A percentile compares a stretch with the other conserved stretches of the same genome.
Evolutionary conservation across 2,329 filamentous ascomycete species (phyloP).

Genomic region (Cladosporium sp.): DNA sequence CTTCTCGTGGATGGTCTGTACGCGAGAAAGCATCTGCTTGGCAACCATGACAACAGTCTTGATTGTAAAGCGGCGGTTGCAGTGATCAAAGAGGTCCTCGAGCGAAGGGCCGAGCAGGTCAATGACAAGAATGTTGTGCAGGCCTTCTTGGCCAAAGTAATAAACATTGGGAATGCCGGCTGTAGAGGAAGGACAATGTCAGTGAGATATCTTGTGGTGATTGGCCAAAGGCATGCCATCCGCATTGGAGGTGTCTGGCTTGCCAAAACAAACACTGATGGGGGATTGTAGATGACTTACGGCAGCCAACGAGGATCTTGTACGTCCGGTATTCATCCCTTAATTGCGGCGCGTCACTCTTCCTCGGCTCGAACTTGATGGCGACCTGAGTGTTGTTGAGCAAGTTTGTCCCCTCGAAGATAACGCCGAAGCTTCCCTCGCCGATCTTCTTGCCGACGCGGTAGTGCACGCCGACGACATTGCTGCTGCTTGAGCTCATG

Average conservation of each 20-base stretch:
- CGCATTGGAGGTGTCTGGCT: not conserved
- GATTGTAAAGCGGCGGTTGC: conserved; percentile 87
- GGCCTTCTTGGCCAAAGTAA: conserved; percentile 96
- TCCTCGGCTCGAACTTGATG: conserved; percentile 99
- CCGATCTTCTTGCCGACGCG: conserved; percentile 99
- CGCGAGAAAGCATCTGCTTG: conserved; percentile 96
- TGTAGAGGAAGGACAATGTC: conserved; percentile 36
- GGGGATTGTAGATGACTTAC: conserved; percentile 63
- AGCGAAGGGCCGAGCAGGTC: conserved; percentile 91
- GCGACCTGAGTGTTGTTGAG: conserved; percentile 99
- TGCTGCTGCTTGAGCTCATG: conserved; percentile 87
- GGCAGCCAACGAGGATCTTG: conserved; percentile 98
- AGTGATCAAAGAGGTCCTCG: conserved; percentile 96
- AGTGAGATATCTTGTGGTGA: not conserved
- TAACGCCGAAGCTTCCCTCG: conserved; percentile 96
- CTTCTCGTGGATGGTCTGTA: conserved; percentile 95
- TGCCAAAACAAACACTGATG: conserved; percentile 5
- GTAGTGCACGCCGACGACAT: conserved; percentile 98
- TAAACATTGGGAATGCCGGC: conserved; percentile 99
- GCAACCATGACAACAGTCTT: conserved; percentile 99
- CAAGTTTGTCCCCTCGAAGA: conserved; percentile 97
- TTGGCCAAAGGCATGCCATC: not conserved
- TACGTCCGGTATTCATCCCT: conserved; percentile 99
- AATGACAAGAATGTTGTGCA: conserved; percentile 98
- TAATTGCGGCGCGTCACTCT: conserved; percentile 95